Conservation (phyloP, 441 rosid genomes). For the Pelargonium australe region DNA sequence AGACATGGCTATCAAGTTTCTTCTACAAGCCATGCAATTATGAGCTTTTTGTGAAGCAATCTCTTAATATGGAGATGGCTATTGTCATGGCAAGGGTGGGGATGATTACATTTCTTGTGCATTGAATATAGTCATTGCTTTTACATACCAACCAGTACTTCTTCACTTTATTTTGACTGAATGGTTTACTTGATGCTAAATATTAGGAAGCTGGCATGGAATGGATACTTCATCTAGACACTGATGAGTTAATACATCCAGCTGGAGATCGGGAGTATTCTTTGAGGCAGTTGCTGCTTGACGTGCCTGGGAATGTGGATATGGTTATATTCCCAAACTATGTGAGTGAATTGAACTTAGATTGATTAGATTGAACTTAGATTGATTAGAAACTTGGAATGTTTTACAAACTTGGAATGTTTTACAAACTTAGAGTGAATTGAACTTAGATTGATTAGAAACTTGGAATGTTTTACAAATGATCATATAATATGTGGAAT, state of each 20-base stretch:
- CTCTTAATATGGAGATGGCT: slow-evolving; percentile 87
- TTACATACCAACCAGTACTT: slow-evolving; percentile 1
- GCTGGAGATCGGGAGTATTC: slow-evolving; percentile 76
- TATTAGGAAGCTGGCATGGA: slow-evolving; percentile 57
- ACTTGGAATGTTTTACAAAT: background rate
- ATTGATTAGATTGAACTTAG: slow-evolving; percentile 10
- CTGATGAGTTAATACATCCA: slow-evolving; percentile 64
- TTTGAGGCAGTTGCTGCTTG: slow-evolving; percentile 58
- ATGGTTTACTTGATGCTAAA: slow-evolving; percentile 19
- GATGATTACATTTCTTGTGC: slow-evolving; percentile 6
- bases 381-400: too few relatives aligned
- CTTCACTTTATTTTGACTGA: slow-evolving; percentile 16
- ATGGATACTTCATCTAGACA: slow-evolving; percentile 74
- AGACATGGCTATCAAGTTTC: slow-evolving; percentile 72
- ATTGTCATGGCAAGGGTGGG: slow-evolving; percentile 76
- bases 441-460: slow-evolving; percentile 17
- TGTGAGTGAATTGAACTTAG: slow-evolving; percentile 35
- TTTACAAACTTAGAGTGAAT: too few relatives aligned
- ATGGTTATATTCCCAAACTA: slow-evolving; percentile 78
- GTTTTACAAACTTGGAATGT: too few relatives aligned
- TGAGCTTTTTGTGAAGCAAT: slow-evolving; percentile 71
- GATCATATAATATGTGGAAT: slow-evolving; percentile 13
- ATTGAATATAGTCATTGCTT: background rate
- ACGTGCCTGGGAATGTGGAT: slow-evolving; percentile 64
- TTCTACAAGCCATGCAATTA: slow-evolving; percentile 78